Percentiles rank a stretch among this genome's conserved stretches.
These are phyloP conservation scores for Crithidia expoeki DNA, from an alignment of 208 protist species.

Conservation along the genomic window DNA sequence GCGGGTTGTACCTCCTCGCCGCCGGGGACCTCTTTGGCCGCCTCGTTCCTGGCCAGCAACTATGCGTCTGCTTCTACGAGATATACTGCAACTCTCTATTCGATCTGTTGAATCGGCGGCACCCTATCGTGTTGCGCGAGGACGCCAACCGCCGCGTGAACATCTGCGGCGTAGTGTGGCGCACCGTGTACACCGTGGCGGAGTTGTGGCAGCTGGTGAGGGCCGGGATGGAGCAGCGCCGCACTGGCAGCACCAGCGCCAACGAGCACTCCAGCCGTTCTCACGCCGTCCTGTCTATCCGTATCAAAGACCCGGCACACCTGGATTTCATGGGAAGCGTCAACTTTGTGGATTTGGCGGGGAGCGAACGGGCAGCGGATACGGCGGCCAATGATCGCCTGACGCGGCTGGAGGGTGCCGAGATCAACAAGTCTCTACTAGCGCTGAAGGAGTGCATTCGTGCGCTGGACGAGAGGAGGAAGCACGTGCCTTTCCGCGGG, in stretches of 20 bases:
- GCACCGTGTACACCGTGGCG: slow-evolving; percentile 44
- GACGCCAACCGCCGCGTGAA: slow-evolving; percentile 90
- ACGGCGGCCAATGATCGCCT: slow-evolving; percentile 87
- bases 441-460: slow-evolving; percentile 99
- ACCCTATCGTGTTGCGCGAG: slow-evolving; percentile 89
- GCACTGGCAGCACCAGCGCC: slow-evolving; percentile 87
- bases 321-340: slow-evolving; percentile 68
- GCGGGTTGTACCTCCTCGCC: slow-evolving; percentile 92
- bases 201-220: slow-evolving; percentile 80
- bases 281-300: slow-evolving; percentile 86
- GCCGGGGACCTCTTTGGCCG: slow-evolving; percentile 90
- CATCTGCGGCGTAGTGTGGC: slow-evolving; percentile 91
- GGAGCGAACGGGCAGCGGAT: slow-evolving; percentile 96
- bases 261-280: slow-evolving; percentile 90
- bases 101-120: slow-evolving; percentile 92
- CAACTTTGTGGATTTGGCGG: slow-evolving; percentile 98
- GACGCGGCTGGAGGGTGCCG: slow-evolving; percentile 96
- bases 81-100: slow-evolving; percentile 97
- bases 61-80: slow-evolving; percentile 92
- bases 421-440: slow-evolving; percentile 99
- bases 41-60: slow-evolving; percentile 41
- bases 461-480: slow-evolving; percentile 92
- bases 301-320: slow-evolving; percentile 42
- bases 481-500: slow-evolving; percentile 96
- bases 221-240: slow-evolving; percentile 79